Conservation (phyloP, 805 yeast species). For the Kazachstania psychrophila region DNA sequence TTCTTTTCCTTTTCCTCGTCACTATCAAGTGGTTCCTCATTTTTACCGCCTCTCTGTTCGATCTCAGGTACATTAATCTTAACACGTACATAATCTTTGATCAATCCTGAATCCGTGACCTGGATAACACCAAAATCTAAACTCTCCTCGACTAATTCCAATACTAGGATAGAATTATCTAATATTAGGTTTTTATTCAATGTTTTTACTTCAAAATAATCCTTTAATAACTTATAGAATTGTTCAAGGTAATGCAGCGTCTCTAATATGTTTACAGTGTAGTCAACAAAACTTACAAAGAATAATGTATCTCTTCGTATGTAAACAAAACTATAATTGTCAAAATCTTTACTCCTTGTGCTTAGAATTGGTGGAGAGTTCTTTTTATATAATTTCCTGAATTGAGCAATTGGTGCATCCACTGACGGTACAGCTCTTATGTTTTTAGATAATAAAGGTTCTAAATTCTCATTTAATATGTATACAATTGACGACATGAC, state of each 20-base stretch:
- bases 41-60: conserved; percentile 7
- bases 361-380: conserved; percentile 14
- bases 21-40: conserved; percentile 7
- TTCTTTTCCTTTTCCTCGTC: conserved; percentile 4
- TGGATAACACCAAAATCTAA: conserved; percentile 86
- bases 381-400: conserved; percentile 13
- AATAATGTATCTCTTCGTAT: conserved; percentile 22
- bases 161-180: conserved; percentile 66
- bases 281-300: conserved; percentile 18
- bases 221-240: conserved; percentile 19
- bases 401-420: conserved; percentile 13
- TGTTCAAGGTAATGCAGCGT: conserved; percentile 21
- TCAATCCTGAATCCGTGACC: conserved; percentile 66
- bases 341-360: background rate
- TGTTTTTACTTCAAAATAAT: conserved; percentile 17
- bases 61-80: conserved; percentile 34
- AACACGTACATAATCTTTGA: conserved; percentile 68
- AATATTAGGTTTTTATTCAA: conserved; percentile 51
- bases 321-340: conserved; percentile 10
- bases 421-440: conserved; percentile 20
- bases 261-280: conserved; percentile 12
- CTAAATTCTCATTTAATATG: conserved; percentile 24
- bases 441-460: conserved; percentile 22
- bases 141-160: conserved; percentile 82
- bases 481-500: conserved; percentile 10